Conservation (phyloP, 2,329 filamentous ascomycete genomes). For the Alternaria brassicicola region DNA sequence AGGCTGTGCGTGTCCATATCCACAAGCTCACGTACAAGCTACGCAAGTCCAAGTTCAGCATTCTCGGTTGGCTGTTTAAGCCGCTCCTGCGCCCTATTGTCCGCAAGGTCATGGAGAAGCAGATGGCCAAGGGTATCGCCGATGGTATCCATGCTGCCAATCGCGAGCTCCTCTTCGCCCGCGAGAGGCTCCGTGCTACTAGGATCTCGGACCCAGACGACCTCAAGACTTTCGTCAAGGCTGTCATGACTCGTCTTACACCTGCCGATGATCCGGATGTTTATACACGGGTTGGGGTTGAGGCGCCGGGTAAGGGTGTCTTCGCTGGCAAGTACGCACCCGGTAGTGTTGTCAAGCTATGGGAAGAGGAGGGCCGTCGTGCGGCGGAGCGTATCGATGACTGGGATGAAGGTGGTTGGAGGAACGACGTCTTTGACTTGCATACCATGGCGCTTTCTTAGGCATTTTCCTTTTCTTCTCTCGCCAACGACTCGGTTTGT, state of each 20-base stretch:
- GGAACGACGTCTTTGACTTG: constrained; percentile 79
- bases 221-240: constrained; percentile 79
- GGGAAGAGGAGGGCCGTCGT: constrained; percentile 76
- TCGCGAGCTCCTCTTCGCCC: constrained; percentile 82
- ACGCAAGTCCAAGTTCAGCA: constrained; percentile 74
- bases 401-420: constrained; percentile 74
- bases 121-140: constrained; percentile 74
- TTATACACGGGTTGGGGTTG: constrained; percentile 74
- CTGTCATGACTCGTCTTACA: constrained; percentile 76
- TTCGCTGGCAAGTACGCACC: constrained; percentile 89
- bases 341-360: constrained; percentile 86
- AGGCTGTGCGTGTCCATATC: constrained; percentile 76
- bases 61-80: constrained; percentile 81
- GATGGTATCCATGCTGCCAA: constrained; percentile 76
- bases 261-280: constrained; percentile 77
- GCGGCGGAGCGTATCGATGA: constrained; percentile 78
- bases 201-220: constrained; percentile 82
- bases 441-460: constrained; percentile 44
- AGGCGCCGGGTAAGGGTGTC: constrained; percentile 64
- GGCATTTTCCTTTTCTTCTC: not conserved
- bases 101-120: constrained; percentile 77
- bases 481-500: not conserved
- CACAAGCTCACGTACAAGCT: constrained; percentile 86
- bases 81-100: constrained; percentile 82
- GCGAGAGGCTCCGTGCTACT: constrained; percentile 84